A percentile compares a stretch with the other conserved stretches of the same genome.
Conservation (phyloP, 495 filamentous ascomycete species). For the Penicillium cataractarum region DNA sequence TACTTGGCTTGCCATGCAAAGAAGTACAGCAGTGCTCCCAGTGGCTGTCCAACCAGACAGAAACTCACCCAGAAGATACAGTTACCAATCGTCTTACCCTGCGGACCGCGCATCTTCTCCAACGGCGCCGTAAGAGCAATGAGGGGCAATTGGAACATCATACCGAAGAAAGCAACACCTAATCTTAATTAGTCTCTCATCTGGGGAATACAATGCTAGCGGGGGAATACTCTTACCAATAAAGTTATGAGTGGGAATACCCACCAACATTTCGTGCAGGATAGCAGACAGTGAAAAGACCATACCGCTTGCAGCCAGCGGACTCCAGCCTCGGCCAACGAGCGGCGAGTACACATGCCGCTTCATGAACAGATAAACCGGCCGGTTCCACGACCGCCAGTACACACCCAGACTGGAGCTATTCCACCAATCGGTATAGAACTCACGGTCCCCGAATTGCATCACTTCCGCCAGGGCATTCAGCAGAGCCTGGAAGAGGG, state of each 20-base stretch:
- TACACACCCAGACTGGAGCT: constrained; percentile 81
- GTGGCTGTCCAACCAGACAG: constrained; percentile 89
- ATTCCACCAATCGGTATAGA: constrained; percentile 99
- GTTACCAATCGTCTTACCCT: constrained; percentile 81
- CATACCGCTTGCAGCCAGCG: constrained; percentile 65
- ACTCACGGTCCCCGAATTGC: constrained; percentile 87
- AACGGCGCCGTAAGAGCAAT: constrained; percentile 78
- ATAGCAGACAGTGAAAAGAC: constrained; percentile 88
- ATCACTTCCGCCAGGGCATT: constrained; percentile 92
- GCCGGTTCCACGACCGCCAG: constrained; percentile 97
- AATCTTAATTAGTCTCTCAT: constrained; percentile 15
- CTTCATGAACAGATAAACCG: constrained; percentile 94
- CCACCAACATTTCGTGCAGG: constrained; percentile 90
- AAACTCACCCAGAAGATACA: constrained; percentile 95
- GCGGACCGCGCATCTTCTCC: constrained; percentile 73
- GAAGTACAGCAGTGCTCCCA: constrained; percentile 89
- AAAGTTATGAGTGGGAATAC: constrained; percentile 93
- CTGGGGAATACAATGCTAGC: background rate
- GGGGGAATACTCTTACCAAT: constrained; percentile 61
- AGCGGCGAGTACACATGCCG: constrained; percentile 88
- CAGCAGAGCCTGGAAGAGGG: constrained; percentile 84
- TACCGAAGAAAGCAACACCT: constrained; percentile 91
- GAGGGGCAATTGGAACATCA: constrained; percentile 89
- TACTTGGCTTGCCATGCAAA: constrained; percentile 99
- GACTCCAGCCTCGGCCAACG: constrained; percentile 76